phyloP scores from a whole-genome alignment of 768 basidiomycete genomes.

The Mycena epipterygia region DNA sequence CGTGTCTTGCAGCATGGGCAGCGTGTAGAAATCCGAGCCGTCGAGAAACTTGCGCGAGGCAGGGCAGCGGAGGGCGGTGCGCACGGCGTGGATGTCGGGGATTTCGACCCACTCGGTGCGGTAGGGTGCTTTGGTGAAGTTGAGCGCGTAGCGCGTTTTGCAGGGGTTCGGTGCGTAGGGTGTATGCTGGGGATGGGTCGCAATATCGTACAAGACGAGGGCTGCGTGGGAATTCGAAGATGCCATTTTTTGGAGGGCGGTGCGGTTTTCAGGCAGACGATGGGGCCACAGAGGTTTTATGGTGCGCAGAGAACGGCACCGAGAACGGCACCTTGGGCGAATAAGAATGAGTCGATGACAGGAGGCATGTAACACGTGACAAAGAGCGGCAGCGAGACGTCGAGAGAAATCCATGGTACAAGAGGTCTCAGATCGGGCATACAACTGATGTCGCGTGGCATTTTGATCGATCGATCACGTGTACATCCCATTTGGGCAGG shows the following conservation, averaged over 20 bases:
- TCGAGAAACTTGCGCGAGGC: conserved; percentile 40
- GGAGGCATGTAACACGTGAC: not conserved
- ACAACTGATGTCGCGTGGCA: no score
- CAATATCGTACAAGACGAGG: conserved; percentile 8
- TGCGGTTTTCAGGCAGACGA: conserved; percentile 18
- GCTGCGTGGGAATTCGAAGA: not conserved
- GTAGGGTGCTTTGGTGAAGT: conserved; percentile 39
- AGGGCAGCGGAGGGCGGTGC: conserved; percentile 27
- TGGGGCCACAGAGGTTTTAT: conserved; percentile 4
- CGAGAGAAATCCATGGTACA: no score
- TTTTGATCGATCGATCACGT: no score
- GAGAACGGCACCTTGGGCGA: conserved; percentile 1
- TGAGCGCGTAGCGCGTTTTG: conserved; percentile 29
- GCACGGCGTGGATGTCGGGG: conserved; percentile 50
- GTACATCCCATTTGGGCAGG: no score
- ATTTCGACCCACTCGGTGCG: conserved; percentile 58
- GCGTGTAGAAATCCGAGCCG: conserved; percentile 46
- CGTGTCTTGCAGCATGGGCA: conserved; percentile 52
- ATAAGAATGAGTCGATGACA: conserved; percentile 19
- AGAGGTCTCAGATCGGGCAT: no score
- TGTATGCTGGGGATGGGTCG: conserved; percentile 1
- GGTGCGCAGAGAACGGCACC: not conserved
- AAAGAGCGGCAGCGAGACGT: not conserved
- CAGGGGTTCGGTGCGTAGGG: conserved; percentile 25
- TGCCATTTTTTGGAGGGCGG: conserved; percentile 19